Conservation (phyloP, 1,284 basidiomycete genomes). For the Gymnopus androsaceus region DNA sequence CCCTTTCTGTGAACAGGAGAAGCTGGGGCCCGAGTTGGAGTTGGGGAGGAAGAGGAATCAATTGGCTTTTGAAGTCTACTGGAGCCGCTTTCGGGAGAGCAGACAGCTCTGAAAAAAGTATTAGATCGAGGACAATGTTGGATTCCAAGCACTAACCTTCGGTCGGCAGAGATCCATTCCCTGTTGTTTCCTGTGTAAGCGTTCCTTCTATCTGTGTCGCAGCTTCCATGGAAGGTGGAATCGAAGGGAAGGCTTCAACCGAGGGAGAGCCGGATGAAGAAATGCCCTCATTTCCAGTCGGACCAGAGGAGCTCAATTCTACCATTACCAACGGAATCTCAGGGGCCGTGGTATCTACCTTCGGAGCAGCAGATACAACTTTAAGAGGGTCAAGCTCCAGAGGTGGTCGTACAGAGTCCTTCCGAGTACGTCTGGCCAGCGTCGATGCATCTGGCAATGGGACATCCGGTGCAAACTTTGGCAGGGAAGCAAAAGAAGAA, state of each 20-base stretch:
- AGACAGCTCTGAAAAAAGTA: no score
- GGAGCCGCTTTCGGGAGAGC: no score
- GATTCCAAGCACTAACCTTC: no score
- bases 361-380: not conserved
- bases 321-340: not conserved
- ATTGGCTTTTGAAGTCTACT: no score
- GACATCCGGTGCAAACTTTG: not conserved
- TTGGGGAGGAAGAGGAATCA: no score
- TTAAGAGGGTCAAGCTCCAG: not conserved
- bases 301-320: not conserved
- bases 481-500: not conserved
- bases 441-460: constrained; percentile 5
- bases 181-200: no score
- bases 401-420: constrained; percentile 2
- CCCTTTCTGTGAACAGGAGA: constrained; percentile 4
- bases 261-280: no score
- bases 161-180: no score
- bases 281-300: not conserved
- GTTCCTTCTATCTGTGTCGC: no score
- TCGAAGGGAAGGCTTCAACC: no score
- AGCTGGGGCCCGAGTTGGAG: not conserved
- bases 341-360: not conserved
- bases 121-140: no score
- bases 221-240: no score
- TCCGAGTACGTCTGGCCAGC: constrained; percentile 3